Evolutionary conservation across 495 filamentous ascomycete genomes (phyloP).

Genomic region (Trichoderma asperelloides): DNA sequence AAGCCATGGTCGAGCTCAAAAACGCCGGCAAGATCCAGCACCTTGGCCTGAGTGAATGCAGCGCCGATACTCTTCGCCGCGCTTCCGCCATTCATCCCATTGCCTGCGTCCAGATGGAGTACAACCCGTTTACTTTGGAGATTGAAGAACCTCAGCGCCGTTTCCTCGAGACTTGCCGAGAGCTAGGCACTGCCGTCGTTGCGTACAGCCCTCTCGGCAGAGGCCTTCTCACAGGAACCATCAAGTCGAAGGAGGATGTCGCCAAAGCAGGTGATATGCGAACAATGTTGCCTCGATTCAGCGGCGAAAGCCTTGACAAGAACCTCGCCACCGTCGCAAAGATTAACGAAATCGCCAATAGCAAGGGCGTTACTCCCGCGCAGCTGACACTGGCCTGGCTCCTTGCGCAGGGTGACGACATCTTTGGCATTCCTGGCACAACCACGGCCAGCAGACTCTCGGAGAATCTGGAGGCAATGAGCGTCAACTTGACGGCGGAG

Average conservation of each 20-base stretch:
- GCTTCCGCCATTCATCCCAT: constrained; percentile 53
- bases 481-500: constrained; percentile 30
- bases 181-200: constrained; percentile 53
- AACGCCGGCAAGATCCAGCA: constrained; percentile 23
- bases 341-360: constrained; percentile 34
- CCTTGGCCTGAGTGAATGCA: constrained; percentile 50
- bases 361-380: constrained; percentile 36
- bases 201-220: constrained; percentile 55
- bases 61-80: constrained; percentile 46
- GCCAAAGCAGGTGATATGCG: constrained; percentile 37
- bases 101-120: constrained; percentile 54
- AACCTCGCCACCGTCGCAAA: constrained; percentile 40
- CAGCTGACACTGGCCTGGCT: constrained; percentile 53
- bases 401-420: constrained; percentile 49
- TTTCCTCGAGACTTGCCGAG: constrained; percentile 46
- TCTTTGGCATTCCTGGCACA: constrained; percentile 53
- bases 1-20: constrained; percentile 28
- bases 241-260: constrained; percentile 37
- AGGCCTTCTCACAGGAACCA: constrained; percentile 46
- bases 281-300: constrained; percentile 36
- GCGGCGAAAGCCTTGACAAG: constrained; percentile 39
- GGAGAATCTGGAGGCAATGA: constrained; percentile 39
- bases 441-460: constrained; percentile 40
- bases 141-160: constrained; percentile 41
- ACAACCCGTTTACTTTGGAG: constrained; percentile 48